Evolutionary conservation across 306 rosid species (phyloP).

Genomic region (Delonix regia): DNA sequence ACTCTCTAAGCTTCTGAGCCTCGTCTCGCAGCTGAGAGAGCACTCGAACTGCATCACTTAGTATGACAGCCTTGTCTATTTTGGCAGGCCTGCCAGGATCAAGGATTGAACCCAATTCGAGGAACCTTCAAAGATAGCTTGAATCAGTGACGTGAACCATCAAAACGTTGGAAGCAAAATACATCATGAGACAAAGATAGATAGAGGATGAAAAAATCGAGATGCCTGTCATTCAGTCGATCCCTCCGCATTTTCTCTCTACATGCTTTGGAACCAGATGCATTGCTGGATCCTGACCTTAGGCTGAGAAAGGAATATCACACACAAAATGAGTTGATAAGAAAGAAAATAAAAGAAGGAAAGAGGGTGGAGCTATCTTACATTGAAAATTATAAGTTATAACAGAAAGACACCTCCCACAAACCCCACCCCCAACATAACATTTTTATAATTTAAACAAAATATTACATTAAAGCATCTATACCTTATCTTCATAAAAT

Average conservation of each 20-base stretch:
- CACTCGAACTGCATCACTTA: conserved; percentile 67
- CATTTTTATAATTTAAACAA: neutral
- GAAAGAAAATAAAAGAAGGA: neutral
- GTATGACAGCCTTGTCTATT: conserved; percentile 69
- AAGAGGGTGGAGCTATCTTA: neutral
- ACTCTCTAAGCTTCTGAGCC: conserved; percentile 59
- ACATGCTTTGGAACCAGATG: conserved; percentile 70
- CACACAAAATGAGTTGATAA: conserved; percentile 9
- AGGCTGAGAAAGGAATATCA: conserved; percentile 40
- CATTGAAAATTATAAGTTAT: neutral
- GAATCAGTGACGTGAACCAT: conserved; percentile 26
- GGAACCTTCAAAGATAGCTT: conserved; percentile 53
- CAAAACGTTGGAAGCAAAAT: neutral
- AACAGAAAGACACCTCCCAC: neutral
- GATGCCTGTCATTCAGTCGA: conserved; percentile 78
- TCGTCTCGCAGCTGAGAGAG: conserved; percentile 65
- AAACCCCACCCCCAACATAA: no score
- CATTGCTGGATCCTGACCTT: conserved; percentile 53
- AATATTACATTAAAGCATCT: neutral
- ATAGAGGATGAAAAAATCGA: conserved; percentile 19
- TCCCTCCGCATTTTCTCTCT: conserved; percentile 88
- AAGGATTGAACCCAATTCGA: conserved; percentile 67
- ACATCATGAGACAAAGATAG: conserved; percentile 19
- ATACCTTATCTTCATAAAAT: neutral
- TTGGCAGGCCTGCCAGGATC: conserved; percentile 76